These are phyloP conservation scores for Albifimbria verrucaria DNA, from an alignment of 2,329 filamentous ascomycete genomes.

Conservation along the genomic window DNA sequence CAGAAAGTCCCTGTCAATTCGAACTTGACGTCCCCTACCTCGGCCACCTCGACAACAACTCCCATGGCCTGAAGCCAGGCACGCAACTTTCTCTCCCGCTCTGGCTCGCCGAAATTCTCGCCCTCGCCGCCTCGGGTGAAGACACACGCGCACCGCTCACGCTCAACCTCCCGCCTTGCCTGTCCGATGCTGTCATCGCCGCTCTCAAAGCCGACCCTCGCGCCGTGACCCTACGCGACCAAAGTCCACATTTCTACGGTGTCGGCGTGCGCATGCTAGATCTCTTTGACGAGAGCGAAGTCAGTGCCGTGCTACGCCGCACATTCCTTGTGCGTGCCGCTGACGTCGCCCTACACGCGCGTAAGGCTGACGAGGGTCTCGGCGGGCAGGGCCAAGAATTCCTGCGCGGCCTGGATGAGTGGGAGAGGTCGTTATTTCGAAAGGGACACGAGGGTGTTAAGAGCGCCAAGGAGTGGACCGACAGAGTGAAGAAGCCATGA, in stretches of 20 bases:
- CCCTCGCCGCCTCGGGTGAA: conserved; percentile 56
- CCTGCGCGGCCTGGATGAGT: conserved; percentile 83
- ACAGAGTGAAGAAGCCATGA: conserved; percentile 44
- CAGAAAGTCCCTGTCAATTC: conserved; percentile 94
- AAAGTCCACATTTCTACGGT: conserved; percentile 84
- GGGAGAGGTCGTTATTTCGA: conserved; percentile 74
- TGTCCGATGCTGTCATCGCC: conserved; percentile 78
- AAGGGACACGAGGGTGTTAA: conserved; percentile 72
- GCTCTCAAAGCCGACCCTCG: conserved; percentile 88
- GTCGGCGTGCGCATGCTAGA: conserved; percentile 84
- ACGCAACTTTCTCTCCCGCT: conserved; percentile 81
- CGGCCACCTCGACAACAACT: conserved; percentile 85
- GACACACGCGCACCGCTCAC: conserved; percentile 62
- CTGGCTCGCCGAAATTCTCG: conserved; percentile 94
- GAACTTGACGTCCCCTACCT: conserved; percentile 84
- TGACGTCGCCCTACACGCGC: conserved; percentile 84
- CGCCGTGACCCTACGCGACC: conserved; percentile 76
- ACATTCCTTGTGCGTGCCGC: conserved; percentile 79
- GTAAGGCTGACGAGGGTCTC: conserved; percentile 69
- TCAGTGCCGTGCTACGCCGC: conserved; percentile 71
- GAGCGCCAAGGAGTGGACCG: conserved; percentile 67
- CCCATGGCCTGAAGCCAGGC: conserved; percentile 71
- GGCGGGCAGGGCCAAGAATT: conserved; percentile 71
- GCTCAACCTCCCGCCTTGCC: conserved; percentile 75
- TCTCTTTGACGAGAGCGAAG: conserved; percentile 76